Conservation (phyloP, 108 stramenopile species). For the Cyclotella atomus region DNA sequence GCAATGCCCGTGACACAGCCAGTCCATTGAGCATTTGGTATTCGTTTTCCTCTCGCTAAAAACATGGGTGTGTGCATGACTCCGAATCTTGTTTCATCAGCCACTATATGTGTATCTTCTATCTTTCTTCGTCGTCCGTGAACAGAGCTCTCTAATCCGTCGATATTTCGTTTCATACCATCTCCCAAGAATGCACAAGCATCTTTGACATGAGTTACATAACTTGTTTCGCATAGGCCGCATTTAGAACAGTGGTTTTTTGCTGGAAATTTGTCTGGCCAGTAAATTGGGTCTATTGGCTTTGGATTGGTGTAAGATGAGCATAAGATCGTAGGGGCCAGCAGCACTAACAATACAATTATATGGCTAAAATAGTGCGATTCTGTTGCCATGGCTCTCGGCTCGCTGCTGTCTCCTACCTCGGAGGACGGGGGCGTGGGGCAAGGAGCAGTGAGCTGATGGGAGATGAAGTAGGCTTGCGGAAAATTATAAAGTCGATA, state of each 20-base stretch:
- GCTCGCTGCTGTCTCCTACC: too few species aligned
- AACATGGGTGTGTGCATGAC: constrained; percentile 68
- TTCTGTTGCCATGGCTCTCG: too few species aligned
- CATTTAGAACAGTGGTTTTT: constrained; percentile 83
- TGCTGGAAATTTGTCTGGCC: constrained; percentile 81
- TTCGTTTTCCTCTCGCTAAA: constrained; percentile 61
- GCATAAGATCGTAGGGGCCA: too few species aligned
- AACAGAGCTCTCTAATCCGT: constrained; percentile 56
- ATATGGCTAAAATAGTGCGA: too few species aligned
- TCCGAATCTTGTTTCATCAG: constrained; percentile 79
- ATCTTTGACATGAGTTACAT: constrained; percentile 66
- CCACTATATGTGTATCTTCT: constrained; percentile 7
- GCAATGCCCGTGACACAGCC: constrained; percentile 80
- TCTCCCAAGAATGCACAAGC: constrained; percentile 76
- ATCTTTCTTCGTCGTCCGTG: constrained; percentile 63
- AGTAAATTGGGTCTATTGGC: constrained; percentile 68
- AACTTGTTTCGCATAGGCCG: constrained; percentile 80
- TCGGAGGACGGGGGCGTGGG: too few species aligned
- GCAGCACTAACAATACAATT: too few species aligned
- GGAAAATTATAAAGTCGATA: too few species aligned
- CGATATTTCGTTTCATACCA: constrained; percentile 70
- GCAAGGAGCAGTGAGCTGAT: too few species aligned
- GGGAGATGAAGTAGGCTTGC: too few species aligned
- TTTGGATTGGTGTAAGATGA: constrained; percentile 14
- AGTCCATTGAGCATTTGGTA: constrained; percentile 76